Evolutionary conservation across 768 basidiomycete species (phyloP), one percentile per base, ranked within the genome.

Genomic region (Paxillus rubicundulus): DNA sequence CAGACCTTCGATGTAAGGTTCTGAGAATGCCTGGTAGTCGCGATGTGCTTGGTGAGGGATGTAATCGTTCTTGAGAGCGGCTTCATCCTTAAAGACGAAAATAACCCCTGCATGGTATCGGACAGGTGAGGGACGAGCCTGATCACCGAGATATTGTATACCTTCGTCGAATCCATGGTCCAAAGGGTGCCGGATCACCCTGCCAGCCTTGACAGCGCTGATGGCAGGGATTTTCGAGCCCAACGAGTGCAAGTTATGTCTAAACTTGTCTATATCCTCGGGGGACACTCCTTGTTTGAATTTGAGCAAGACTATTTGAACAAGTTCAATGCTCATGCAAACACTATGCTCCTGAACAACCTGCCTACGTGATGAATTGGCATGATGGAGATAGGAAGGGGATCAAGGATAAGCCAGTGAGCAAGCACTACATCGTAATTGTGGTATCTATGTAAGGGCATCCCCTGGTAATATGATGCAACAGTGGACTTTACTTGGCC

Each of bases 151-250:
- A 42, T 13, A 41, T 50, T 7, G 9, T 13, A 24, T 17, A 69
- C 67, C 64, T 52, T 57, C 49, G 42, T 65, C 62, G 39, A 44
- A 69, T 45, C 55, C 60, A 8, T 50, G 67, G 36, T 58, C 60
- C 21, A 62, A 16, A 8, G 52, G 50, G 36, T 67, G 60, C 18
- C 40, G 55, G 37, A 65, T 27, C 30, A 28, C 62, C 5, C 28
- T 44, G 7, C 65, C 65, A 1, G 42, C 14, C 43, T 47, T 47
- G 32, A 65, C 0, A 17, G 24, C 28, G 27, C 48, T 48, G 24
- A 69, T 62, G 17, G 51, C 40, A 2, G 65, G 64, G 40, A 66
- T 55, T 55, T 38, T 40, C 0, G 55, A 56, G n/a, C 56, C 58
- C 34, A 66, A 32, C 2, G 34, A 42, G 21, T 16, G 44, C 8